Base-by-base conservation (phyloP, 805 yeast genomes). In the Saccharomycopsis javanensis region DNA sequence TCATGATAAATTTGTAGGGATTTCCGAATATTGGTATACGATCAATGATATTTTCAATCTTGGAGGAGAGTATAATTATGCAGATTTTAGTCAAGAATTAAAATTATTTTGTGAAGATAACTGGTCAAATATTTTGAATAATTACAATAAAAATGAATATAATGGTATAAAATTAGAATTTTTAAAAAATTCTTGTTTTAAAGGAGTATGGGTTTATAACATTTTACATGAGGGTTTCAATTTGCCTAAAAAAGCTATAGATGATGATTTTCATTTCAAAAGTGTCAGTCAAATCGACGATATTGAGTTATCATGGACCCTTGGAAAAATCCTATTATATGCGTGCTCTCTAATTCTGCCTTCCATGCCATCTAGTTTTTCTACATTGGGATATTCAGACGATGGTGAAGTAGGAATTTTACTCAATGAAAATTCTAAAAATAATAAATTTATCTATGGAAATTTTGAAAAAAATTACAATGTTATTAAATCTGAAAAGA, bases 11-110 rank as follows among this genome's bases (percentile, higher is more conserved):
- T 91, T 94, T 70, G 86, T 94, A 30, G 99, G 99, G 0, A 85
- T 92, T 23, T 88, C 96, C 6, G 99, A 94, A 70, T 94, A 89
- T 72, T 94, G 98, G 97, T 92, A 94, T 68, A 89, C 97, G 0
- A 91, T 97, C 2, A 87, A 90, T 65, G 98, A 92, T 66, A 80
- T 92, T 3, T 91, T 91, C 68, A 81, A 85, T 42, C 78, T 89
- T 72, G 92, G 96, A 2, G 98, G 97, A 13, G 88, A 83, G 57
- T 91, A 91, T 68, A 88, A 88, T 65, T 92, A 83, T 66, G 75
- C 79, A 37, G 72, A 77, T 42, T 89, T 87, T 65, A 85, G 82
- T 66, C 79, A 74, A 35, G 78, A 80, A 55, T 86, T 90, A 3
- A 78, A 79, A 60, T 76, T 77, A 33, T 90, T 83, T 65, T 94